Conservation (phyloP, 148 eudicot species). For the Chenopodium album region DNA sequence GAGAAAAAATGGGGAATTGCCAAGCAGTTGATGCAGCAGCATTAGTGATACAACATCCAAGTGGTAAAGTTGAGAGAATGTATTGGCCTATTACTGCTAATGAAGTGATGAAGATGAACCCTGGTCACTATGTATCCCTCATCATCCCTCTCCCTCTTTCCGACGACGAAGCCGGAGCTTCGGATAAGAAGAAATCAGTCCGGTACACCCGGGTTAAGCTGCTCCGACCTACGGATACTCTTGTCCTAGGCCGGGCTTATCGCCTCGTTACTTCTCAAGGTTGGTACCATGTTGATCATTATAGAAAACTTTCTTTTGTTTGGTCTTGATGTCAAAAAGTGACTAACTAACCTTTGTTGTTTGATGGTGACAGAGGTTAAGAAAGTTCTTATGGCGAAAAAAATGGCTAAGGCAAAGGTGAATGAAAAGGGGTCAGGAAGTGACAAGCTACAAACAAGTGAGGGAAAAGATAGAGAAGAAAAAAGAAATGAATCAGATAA, state of each 20-base stretch:
- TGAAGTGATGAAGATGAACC: conserved; percentile 83
- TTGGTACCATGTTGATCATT: conserved; percentile 12
- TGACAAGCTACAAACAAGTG: conserved; percentile 26
- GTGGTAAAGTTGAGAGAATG: conserved; percentile 70
- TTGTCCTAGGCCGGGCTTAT: conserved; percentile 82
- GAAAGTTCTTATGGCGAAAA: conserved; percentile 80
- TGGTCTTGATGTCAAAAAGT: background rate
- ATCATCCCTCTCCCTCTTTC: conserved; percentile 63
- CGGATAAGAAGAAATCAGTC: conserved; percentile 38
- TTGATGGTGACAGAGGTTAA: conserved; percentile 59
- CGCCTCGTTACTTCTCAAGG: conserved; percentile 91
- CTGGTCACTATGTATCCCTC: conserved; percentile 87
- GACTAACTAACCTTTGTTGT: background rate
- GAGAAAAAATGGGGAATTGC: conserved; percentile 80
- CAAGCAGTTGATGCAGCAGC: conserved; percentile 98
- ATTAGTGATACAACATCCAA: conserved; percentile 86
- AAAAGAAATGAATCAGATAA: conserved; percentile 33
- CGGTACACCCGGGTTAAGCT: conserved; percentile 86
- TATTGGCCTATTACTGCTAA: conserved; percentile 67
- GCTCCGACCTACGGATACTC: conserved; percentile 72
- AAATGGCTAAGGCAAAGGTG: conserved; percentile 62
- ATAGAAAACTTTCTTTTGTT: background rate
- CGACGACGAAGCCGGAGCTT: conserved; percentile 26
- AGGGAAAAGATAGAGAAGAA: conserved; percentile 32
- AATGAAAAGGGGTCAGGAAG: conserved; percentile 37